phyloP scores from a whole-genome alignment of 2,329 filamentous ascomycete species.

The Colletotrichum gloeosporioides region DNA sequence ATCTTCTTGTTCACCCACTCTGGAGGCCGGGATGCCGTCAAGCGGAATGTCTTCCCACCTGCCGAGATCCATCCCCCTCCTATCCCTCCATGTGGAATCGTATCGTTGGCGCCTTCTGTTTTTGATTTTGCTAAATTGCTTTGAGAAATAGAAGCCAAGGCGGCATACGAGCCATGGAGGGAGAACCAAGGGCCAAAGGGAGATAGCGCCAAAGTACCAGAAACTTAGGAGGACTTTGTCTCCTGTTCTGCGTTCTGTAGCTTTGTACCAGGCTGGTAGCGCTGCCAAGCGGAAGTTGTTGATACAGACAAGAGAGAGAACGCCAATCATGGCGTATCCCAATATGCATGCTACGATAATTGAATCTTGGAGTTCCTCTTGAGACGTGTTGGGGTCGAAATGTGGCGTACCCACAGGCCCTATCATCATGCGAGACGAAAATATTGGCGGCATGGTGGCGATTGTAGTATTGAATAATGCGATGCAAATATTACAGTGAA shows the following conservation, averaged over 20 bases:
- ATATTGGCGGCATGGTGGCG: neutral
- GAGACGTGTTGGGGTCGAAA: neutral
- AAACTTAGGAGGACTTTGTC: neutral
- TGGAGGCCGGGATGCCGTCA: neutral
- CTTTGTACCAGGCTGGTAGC: neutral
- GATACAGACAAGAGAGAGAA: neutral
- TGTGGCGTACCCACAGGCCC: neutral
- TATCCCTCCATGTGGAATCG: neutral
- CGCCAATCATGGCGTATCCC: neutral
- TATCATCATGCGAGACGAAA: neutral
- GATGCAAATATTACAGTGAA: neutral
- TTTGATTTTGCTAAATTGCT: neutral
- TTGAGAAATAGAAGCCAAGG: neutral
- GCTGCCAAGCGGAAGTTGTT: neutral
- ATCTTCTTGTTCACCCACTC: neutral
- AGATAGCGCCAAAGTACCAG: neutral
- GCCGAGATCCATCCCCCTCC: neutral
- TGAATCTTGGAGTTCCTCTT: neutral
- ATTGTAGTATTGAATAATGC: neutral
- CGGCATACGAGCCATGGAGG: neutral
- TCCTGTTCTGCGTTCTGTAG: neutral
- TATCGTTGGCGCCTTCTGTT: neutral
- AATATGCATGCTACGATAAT: neutral
- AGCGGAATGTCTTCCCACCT: neutral
- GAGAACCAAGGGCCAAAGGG: neutral